Evolutionary conservation across 306 rosid genomes (phyloP), one percentile per base, ranked within the genome.

Genomic region (Abrus pulchellus): DNA sequence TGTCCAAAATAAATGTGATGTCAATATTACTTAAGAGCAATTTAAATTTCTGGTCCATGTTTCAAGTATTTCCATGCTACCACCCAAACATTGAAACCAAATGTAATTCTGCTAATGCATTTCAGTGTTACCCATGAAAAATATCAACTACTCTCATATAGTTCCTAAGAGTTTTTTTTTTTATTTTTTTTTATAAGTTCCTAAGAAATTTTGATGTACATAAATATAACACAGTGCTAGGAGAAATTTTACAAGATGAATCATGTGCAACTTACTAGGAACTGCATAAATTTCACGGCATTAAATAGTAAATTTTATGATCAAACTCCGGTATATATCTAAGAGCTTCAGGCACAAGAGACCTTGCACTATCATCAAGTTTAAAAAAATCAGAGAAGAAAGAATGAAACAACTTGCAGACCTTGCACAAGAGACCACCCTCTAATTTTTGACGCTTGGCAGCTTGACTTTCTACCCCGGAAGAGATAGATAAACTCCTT

Each of bases 401-500:
- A 81, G 69, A 73, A 56, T 20, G 30, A 27, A 83, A 81, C 65
- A 76, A 14, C 28, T 80, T 70, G 56, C 66, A 61, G 59, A 93
- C 99, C 98, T 93, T 96, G 44, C 53, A 87, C 77, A 88, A 85
- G 86, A 84, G 91, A 82, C 99, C 99, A 68, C 90, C 93, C 79
- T 96, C 99, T 77, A 96, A 80, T 82, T 93, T 96, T 81, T 93
- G 99, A 78, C 97, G 84, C 90, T 96, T 96, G 73, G 92, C 75
- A 79, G 99, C 93, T 85, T 93, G 98, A 78, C 67, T 84, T 93
- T 92, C 97, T 50, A 84, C 85, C 30, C 92, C 99, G 20, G 91
- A 86, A 82, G 94, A 77, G 50, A 33, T 77, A 72, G 87, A 85
- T 50, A 90, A 73, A 85, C 85, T 85, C 84, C 73, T 85, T 78